phyloP scores from a whole-genome alignment of 768 basidiomycete genomes.

The Mycena haematopus region DNA sequence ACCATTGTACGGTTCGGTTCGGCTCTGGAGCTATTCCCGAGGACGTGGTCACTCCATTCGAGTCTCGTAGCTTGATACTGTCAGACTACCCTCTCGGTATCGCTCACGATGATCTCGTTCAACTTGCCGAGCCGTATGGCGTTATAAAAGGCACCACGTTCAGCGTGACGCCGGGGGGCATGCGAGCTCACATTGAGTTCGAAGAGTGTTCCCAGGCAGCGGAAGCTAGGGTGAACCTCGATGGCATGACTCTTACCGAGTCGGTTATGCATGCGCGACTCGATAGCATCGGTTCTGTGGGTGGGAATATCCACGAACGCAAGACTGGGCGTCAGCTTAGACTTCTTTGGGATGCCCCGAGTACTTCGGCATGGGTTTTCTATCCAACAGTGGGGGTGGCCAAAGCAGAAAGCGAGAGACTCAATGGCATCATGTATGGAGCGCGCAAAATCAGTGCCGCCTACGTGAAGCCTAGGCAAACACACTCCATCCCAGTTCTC shows the following conservation, averaged over 20 bases:
- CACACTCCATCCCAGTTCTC: conserved; percentile 16
- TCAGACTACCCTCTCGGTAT: conserved; percentile 21
- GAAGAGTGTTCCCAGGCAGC: conserved; percentile 19
- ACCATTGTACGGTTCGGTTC: conserved; percentile 18
- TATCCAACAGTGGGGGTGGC: conserved; percentile 14
- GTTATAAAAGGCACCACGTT: conserved; percentile 21
- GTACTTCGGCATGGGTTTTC: conserved; percentile 26
- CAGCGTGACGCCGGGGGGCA: conserved; percentile 3
- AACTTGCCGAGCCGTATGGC: conserved; percentile 17
- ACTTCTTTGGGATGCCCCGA: conserved; percentile 25
- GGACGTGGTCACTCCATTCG: conserved; percentile 18
- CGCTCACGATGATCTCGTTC: conserved; percentile 10
- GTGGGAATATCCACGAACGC: conserved; percentile 7
- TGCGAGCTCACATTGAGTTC: conserved; percentile 22
- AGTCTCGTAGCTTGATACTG: conserved; percentile 7
- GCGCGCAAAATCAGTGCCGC: conserved; percentile 18
- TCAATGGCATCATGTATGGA: conserved; percentile 17
- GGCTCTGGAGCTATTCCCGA: conserved; percentile 15
- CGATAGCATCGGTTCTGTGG: conserved; percentile 17
- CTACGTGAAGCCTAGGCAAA: conserved; percentile 15
- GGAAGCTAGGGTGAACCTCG: conserved; percentile 18
- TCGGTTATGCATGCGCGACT: conserved; percentile 10
- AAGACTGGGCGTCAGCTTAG: conserved; percentile 11
- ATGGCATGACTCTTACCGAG: conserved; percentile 14
- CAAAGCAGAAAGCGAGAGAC: conserved; percentile 20